Percentiles rank a stretch among this genome's conserved stretches.
Conservation (phyloP, 2,329 filamentous ascomycete genomes). For the Plenodomus lindquistii region DNA sequence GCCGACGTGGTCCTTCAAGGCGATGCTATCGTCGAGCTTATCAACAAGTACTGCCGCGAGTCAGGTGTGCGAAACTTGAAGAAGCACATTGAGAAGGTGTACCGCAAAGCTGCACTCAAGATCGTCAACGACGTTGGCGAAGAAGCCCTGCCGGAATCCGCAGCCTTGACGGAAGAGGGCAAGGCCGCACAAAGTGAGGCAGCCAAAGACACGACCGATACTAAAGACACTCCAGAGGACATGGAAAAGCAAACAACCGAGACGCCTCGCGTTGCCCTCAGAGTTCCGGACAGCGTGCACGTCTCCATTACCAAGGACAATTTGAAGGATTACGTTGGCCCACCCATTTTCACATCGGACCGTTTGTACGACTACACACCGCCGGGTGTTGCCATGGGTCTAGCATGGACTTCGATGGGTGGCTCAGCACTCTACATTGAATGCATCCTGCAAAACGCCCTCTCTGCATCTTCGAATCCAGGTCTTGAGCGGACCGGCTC, state of each 20-base stretch:
- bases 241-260: constrained; percentile 65
- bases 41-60: constrained; percentile 98
- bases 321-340: constrained; percentile 94
- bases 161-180: constrained; percentile 82
- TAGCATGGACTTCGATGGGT: constrained; percentile 97
- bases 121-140: constrained; percentile 95
- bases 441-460: constrained; percentile 85
- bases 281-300: constrained; percentile 85
- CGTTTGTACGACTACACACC: constrained; percentile 92
- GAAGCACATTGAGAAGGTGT: constrained; percentile 99
- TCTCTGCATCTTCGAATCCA: constrained; percentile 73
- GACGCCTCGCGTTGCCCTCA: constrained; percentile 72
- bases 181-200: constrained; percentile 75
- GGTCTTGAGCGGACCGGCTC: constrained; percentile 92
- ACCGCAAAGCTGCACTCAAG: constrained; percentile 94
- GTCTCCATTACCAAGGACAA: constrained; percentile 86
- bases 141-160: constrained; percentile 75
- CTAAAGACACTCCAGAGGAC: constrained; percentile 63
- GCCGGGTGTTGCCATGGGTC: constrained; percentile 93
- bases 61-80: constrained; percentile 96
- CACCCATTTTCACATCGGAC: constrained; percentile 93
- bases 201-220: constrained; percentile 65
- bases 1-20: constrained; percentile 87
- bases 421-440: constrained; percentile 97
- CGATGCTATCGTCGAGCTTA: constrained; percentile 90